A percentile compares a stretch with the other conserved stretches of the same genome.
Evolutionary conservation across 225 moss, liverwort and hornwort genomes (phyloP).

Genomic region (Bryoerythrophyllum caledonicum): DNA sequence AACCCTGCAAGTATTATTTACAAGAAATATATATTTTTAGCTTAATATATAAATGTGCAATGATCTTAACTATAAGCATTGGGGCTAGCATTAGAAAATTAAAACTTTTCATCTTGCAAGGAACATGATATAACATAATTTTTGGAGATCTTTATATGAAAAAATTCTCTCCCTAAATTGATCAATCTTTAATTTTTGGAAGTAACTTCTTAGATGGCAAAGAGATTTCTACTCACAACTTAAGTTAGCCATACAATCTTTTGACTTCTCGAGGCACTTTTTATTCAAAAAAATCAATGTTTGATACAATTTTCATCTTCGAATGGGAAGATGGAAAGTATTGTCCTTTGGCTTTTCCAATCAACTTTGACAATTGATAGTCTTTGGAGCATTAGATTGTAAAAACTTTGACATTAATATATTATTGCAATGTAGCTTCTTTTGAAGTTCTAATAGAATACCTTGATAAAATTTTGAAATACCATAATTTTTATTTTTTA

Average conservation of each 20-base stretch:
- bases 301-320: not conserved
- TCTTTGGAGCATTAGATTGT: not conserved
- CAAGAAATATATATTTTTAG: too few species aligned
- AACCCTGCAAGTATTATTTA: too few species aligned
- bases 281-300: slow-evolving; percentile 24
- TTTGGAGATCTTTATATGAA: accelerated
- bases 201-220: not conserved
- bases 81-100: not conserved
- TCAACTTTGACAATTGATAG: not conserved
- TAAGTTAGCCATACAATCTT: not conserved
- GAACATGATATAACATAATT: not conserved
- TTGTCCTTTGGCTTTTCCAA: accelerated
- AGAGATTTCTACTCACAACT: not conserved
- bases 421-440: not conserved
- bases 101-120: not conserved
- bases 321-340: not conserved
- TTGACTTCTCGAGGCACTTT: accelerated
- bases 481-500: not conserved
- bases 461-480: not conserved
- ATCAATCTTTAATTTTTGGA: not conserved
- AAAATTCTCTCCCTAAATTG: not conserved
- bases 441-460: not conserved
- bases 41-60: too few species aligned
- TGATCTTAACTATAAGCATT: too few species aligned
- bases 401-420: not conserved